These are phyloP conservation scores for Aspergillus puulaauensis DNA, from an alignment of 2,329 filamentous ascomycete species.

Conservation along the genomic window DNA sequence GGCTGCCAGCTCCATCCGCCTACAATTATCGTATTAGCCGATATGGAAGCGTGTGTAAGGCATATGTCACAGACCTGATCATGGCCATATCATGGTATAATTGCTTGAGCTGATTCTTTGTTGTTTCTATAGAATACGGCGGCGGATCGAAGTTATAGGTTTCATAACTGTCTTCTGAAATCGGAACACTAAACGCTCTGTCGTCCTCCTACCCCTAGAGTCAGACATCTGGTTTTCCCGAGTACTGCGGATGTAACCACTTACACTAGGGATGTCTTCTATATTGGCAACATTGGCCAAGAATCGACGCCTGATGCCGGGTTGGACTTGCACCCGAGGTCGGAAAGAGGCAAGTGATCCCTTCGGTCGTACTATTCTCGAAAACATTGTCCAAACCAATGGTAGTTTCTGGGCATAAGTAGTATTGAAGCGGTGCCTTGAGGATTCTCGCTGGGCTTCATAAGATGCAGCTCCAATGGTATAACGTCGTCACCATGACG, in stretches of 20 bases:
- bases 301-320: constrained; percentile 9
- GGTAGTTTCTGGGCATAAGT: not conserved
- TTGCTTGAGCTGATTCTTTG: constrained; percentile 91
- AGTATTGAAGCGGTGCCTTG: not conserved
- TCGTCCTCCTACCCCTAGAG: constrained; percentile 70
- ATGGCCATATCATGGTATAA: constrained; percentile 97
- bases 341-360: not conserved
- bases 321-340: constrained; percentile 1
- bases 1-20: constrained; percentile 97
- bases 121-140: constrained; percentile 81
- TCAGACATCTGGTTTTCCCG: not conserved
- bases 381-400: constrained; percentile 9
- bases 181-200: constrained; percentile 78
- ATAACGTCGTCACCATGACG: constrained; percentile 11
- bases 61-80: constrained; percentile 61
- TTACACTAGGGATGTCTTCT: constrained; percentile 15
- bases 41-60: not conserved
- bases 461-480: not conserved
- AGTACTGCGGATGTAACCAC: not conserved
- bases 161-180: constrained; percentile 96
- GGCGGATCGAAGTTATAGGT: constrained; percentile 96
- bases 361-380: constrained; percentile 6
- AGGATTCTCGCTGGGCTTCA: not conserved
- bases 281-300: constrained; percentile 18
- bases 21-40: constrained; percentile 36